Base-by-base conservation (phyloP, 805 yeast genomes). In the Schizosaccharomyces lindneri region DNA sequence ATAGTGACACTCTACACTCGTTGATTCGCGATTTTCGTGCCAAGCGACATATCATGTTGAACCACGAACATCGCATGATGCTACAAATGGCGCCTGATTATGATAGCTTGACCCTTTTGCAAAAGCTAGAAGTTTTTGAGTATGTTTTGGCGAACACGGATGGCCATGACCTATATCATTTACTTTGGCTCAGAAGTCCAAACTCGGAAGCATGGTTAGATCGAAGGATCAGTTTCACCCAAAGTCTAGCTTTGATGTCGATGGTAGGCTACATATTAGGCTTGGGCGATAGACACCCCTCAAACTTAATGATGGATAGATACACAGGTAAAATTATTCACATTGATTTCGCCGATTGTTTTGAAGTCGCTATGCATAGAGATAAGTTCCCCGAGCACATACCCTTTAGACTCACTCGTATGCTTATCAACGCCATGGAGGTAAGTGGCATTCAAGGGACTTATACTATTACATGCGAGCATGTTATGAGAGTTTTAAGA, bases 311-410 rank as follows among this genome's bases (percentile, higher is more conserved):
- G 97, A 79, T 93, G 73, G 95, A 90, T 71, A 76, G 96, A 65
- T 80, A 84, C 60, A 87, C 97, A 0, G 99, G 99, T 64, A 88
- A 90, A 68, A 96, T 93, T 61, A 80, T 93, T 48, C 99, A 93
- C 70, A 90, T 93, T 72, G 99, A 93, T 76, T 93, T 90, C 73
- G 99, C 98, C 66, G 99, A 93, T 70, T 93, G 99, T 78, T 93
- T 93, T 69, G 99, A 93, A 70, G 96, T 97, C 1, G 98, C 99
- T 0, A 88, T 90, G 60, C 73, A 93, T 64, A 80, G 99, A 66
- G 98, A 94, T 67, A 93, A 93, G 70, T 94, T 85, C 71, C 99
- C 99, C 0, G 99, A 93, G 68, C 90, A 89, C 71, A 98, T 93
- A 29, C 99, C 99, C 6, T 93, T 93, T 75, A 79, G 99, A 71